A percentile compares a stretch with the other conserved stretches of the same genome.
Evolutionary conservation across 352 stramenopile genomes (phyloP).

Genomic region (Pythium oligandrum): DNA sequence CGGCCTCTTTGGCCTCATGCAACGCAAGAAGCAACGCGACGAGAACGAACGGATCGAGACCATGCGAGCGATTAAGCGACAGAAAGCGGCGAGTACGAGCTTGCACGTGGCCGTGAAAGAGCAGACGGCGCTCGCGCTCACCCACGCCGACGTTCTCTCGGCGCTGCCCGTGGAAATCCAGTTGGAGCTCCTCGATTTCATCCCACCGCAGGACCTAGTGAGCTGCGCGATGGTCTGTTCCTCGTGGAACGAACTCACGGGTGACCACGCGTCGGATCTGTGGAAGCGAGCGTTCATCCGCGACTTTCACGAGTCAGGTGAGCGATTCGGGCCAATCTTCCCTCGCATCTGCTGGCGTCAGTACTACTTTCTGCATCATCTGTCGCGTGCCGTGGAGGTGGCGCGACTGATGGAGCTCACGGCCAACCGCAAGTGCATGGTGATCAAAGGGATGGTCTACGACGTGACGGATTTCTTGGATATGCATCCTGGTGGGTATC

Average conservation of each 20-base stretch:
- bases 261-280: constrained; percentile 32
- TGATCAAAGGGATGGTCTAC: constrained; percentile 59
- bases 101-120: not conserved
- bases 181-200: constrained; percentile 46
- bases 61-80: not conserved
- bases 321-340: constrained; percentile 45
- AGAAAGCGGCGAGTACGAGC: not conserved
- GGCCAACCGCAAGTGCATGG: constrained; percentile 48
- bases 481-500: constrained; percentile 55
- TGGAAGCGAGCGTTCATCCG: constrained; percentile 49
- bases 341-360: constrained; percentile 52
- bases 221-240: constrained; percentile 37
- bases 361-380: constrained; percentile 69
- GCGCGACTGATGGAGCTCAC: constrained; percentile 36
- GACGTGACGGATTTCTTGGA: constrained; percentile 67
- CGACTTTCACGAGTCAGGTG: constrained; percentile 48
- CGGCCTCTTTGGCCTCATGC: constrained; percentile 55
- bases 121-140: not conserved
- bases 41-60: constrained; percentile 10
- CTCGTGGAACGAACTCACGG: constrained; percentile 26
- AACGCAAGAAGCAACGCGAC: constrained; percentile 39
- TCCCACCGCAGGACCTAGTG: constrained; percentile 41
- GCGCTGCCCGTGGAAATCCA: constrained; percentile 38
- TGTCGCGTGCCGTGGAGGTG: constrained; percentile 61
- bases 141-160: constrained; percentile 9